Evolutionary conservation across 108 stramenopile genomes (phyloP).

Genomic region (Epipyxis sp.): DNA sequence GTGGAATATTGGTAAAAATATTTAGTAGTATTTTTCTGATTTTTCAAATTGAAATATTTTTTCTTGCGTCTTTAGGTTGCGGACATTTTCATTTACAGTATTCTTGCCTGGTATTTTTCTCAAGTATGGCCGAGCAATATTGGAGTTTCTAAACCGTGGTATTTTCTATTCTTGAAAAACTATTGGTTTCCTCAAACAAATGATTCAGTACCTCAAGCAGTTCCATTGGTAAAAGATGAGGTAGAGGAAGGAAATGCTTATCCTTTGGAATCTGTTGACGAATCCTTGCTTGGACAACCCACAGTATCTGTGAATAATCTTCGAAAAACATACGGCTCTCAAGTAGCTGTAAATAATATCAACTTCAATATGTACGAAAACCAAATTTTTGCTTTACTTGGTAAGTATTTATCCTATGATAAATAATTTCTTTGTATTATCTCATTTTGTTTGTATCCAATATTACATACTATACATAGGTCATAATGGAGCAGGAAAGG

Average conservation of each 20-base stretch:
- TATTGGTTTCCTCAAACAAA: background rate
- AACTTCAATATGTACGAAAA: constrained; percentile 35
- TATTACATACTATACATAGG: too few relatives aligned
- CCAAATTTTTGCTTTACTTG: constrained; percentile 58
- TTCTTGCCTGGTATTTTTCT: constrained; percentile 8
- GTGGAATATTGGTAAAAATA: background rate
- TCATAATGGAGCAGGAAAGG: constrained; percentile 73
- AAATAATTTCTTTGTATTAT: too few relatives aligned
- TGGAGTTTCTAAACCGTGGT: constrained; percentile 3
- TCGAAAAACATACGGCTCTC: background rate
- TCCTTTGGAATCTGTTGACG: background rate
- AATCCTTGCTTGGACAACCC: background rate
- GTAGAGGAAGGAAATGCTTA: background rate
- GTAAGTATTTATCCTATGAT: too few relatives aligned
- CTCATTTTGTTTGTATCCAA: too few relatives aligned
- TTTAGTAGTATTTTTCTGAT: background rate
- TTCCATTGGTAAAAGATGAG: background rate
- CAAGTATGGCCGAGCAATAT: constrained; percentile 15
- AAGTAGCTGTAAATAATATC: constrained; percentile 31
- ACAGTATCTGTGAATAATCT: background rate
- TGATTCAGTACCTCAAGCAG: background rate
- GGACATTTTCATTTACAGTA: constrained; percentile 11
- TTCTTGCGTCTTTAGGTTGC: constrained; percentile 1
- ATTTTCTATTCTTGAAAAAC: background rate
- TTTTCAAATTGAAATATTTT: too few relatives aligned